phyloP scores from a whole-genome alignment of 805 yeast species.

The Cyberlindnera petersonii region DNA sequence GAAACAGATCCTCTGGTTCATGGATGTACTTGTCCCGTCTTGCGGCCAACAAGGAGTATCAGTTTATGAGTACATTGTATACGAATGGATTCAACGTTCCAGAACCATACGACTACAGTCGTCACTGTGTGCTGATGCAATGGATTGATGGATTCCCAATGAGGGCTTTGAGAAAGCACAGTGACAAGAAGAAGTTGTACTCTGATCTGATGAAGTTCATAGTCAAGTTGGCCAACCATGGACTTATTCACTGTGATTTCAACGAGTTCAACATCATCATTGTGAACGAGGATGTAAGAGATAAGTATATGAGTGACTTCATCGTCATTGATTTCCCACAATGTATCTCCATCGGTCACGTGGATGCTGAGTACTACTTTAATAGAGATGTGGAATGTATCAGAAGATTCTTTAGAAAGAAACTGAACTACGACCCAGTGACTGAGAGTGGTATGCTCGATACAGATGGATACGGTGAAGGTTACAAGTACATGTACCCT shows the following conservation, averaged over 20 bases:
- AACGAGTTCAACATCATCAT: conserved; percentile 95
- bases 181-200: conserved; percentile 67
- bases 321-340: conserved; percentile 98
- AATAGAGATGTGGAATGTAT: conserved; percentile 92
- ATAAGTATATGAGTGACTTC: conserved; percentile 57
- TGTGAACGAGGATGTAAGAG: conserved; percentile 52
- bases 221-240: conserved; percentile 78
- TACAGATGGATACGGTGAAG: conserved; percentile 77
- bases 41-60: conserved; percentile 91
- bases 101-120: conserved; percentile 78
- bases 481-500: conserved; percentile 74
- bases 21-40: conserved; percentile 92
- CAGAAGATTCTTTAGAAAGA: conserved; percentile 73
- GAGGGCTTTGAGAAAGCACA: conserved; percentile 74
- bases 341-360: conserved; percentile 89
- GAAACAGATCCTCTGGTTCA: conserved; percentile 62
- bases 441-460: conserved; percentile 70
- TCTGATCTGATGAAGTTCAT: conserved; percentile 84
- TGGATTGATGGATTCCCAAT: conserved; percentile 85
- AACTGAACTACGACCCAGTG: conserved; percentile 68
- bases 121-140: conserved; percentile 93
- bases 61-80: conserved; percentile 75
- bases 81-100: conserved; percentile 84
- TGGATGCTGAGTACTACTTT: conserved; percentile 83
- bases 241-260: conserved; percentile 95